Evolutionary conservation across 2,329 filamentous ascomycete species (phyloP), one percentile per base, ranked within the genome.

Genomic region (Grosmannia clavigera): DNA sequence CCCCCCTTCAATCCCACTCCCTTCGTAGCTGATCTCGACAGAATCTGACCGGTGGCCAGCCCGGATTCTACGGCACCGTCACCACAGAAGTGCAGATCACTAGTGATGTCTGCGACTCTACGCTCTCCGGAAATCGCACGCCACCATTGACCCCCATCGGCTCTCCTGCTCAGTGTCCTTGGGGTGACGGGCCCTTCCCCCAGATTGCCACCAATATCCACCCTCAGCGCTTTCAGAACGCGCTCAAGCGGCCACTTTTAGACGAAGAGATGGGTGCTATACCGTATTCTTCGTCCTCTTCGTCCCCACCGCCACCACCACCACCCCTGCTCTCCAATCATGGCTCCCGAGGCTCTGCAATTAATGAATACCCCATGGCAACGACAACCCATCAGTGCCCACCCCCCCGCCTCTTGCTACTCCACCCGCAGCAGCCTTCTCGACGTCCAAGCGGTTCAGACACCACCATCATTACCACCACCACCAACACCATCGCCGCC

Each of bases 71-170:
- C 57, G 77, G 74, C 19, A 81, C 76, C 6, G 77, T 79, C n/a
- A 76, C 78, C 3, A 81, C 78, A 6, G 78, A 81, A 63, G 76
- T 81, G 1, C 74, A 78, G 53, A 72, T 80, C 58, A 73, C 72
- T 3, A 70, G 70, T 10, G 67, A 71, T 48, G 62, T 64, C 29
- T 68, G 61, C 40, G 65, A 63, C 27, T 57, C 25, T 50, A 60
- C 59, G 55, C 53, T 58, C 55, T 25, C 59, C 1, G 31, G 43
- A 11, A 57, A 60, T 10, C 58, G 27, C 16, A 55, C 61, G 3
- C 61, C 60, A 19, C 61, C 65, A 1, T n/a, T 35, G 54, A 63
- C 61, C 3, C 56, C 59, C 2, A 5, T 27, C 3, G 38, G 52
- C 57, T 40, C 46, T 25, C 10, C 48, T 1, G 25, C 55, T 9